Percentiles rank a stretch among this genome's conserved stretches.
Conservation (phyloP, 225 moss, liverwort and hornwort genomes). For the Rhytidiadelphus loreus region DNA sequence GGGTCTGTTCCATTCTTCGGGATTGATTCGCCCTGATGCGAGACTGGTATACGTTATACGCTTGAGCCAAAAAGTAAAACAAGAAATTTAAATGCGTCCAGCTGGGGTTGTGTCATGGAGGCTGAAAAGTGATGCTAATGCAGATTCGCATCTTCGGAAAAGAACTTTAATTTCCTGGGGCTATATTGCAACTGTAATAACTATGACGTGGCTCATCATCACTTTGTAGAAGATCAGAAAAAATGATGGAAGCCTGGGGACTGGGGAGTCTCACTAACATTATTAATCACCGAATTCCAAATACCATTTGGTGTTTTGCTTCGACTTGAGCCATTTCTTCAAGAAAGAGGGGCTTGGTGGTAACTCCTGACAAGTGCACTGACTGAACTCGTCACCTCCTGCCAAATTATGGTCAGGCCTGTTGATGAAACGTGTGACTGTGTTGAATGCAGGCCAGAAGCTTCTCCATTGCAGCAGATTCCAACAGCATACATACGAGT, state of each 20-base stretch:
- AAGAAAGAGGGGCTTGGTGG: neutral
- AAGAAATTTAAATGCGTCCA: neutral
- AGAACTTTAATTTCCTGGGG: neutral
- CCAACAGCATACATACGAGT: slow-evolving; percentile 46
- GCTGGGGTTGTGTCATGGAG: neutral
- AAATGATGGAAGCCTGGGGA: neutral
- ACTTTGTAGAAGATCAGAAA: neutral
- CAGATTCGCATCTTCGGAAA: neutral
- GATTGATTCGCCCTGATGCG: neutral
- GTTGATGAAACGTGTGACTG: slow-evolving; percentile 16
- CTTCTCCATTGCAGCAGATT: slow-evolving; percentile 33
- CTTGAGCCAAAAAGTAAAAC: neutral
- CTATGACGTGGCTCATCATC: neutral
- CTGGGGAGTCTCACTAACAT: neutral
- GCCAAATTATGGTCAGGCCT: neutral
- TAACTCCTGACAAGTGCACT: neutral
- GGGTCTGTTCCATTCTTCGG: neutral
- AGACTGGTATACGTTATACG: neutral
- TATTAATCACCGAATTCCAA: neutral
- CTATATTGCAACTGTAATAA: neutral
- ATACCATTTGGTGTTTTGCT: neutral
- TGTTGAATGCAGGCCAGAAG: slow-evolving; percentile 38
- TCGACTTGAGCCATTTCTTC: neutral
- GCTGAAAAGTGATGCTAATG: neutral
- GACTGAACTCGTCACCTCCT: neutral